Percentiles rank a stretch among this genome's conserved stretches.
These are phyloP conservation scores for Colletotrichum kahawae DNA, from an alignment of 2,329 filamentous ascomycete species.

Conservation along the genomic window DNA sequence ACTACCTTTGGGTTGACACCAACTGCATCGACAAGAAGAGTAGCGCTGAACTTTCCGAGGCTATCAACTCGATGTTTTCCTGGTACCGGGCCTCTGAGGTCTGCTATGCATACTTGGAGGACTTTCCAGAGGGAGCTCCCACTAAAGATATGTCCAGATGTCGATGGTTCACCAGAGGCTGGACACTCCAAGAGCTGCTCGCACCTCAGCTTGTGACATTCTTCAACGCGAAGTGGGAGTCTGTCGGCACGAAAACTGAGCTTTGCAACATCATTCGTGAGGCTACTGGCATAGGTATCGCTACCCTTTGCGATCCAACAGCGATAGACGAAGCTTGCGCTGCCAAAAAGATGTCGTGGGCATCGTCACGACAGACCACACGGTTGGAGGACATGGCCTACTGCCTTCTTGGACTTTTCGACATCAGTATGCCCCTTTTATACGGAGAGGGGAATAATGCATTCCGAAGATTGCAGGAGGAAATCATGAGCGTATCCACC, in stretches of 20 bases:
- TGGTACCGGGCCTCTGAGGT: constrained; percentile 11
- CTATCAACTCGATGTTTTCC: constrained; percentile 19
- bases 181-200: constrained; percentile 29
- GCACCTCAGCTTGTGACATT: constrained; percentile 25
- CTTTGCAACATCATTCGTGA: constrained; percentile 23
- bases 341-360: constrained; percentile 31
- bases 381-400: constrained; percentile 27
- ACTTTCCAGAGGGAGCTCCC: not conserved
- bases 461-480: constrained; percentile 23
- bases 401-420: constrained; percentile 29
- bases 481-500: not conserved
- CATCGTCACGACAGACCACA: constrained; percentile 23
- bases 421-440: constrained; percentile 28
- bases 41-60: constrained; percentile 10
- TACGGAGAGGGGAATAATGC: constrained; percentile 29
- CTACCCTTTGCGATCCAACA: not conserved
- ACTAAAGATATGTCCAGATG: constrained; percentile 2
- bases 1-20: constrained; percentile 19
- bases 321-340: constrained; percentile 19
- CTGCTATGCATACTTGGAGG: constrained; percentile 10
- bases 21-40: constrained; percentile 23
- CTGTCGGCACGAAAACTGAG: not conserved
- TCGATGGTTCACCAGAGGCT: constrained; percentile 27
- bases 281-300: constrained; percentile 30
- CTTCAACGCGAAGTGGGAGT: constrained; percentile 20